Evolutionary conservation across 768 basidiomycete genomes (phyloP).

Genomic region (Sarcomyxa edulis): DNA sequence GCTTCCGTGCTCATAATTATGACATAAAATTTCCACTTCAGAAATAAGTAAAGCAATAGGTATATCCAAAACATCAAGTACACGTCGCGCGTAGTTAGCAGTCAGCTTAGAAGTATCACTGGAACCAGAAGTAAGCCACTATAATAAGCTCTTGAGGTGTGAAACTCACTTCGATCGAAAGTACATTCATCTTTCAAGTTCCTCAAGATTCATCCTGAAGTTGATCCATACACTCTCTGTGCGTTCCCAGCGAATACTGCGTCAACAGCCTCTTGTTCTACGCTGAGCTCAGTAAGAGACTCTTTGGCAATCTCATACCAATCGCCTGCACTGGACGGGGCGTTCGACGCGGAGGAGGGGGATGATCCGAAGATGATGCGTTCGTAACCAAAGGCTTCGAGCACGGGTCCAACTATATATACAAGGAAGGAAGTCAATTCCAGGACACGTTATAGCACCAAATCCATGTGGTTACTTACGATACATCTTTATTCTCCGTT

Average conservation of each 20-base stretch:
- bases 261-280: constrained; percentile 74
- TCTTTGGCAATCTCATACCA: constrained; percentile 85
- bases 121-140: too few relatives aligned
- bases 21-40: too few relatives aligned
- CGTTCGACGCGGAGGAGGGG: constrained; percentile 45
- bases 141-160: too few relatives aligned
- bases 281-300: constrained; percentile 70
- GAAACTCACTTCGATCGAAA: too few relatives aligned
- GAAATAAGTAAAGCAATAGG: too few relatives aligned
- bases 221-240: constrained; percentile 36
- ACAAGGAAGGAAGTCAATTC: constrained; percentile 6
- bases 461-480: constrained; percentile 45
- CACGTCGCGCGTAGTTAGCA: too few relatives aligned
- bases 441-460: constrained; percentile 6
- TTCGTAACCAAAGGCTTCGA: constrained; percentile 83
- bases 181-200: not conserved
- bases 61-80: too few relatives aligned
- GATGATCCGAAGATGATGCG: constrained; percentile 83
- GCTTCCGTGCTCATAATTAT: too few relatives aligned
- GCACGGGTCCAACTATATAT: constrained; percentile 63
- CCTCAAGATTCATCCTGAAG: not conserved
- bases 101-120: too few relatives aligned
- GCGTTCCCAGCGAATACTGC: constrained; percentile 61
- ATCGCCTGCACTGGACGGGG: constrained; percentile 47
- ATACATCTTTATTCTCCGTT: constrained; percentile 79